Evolutionary conservation across 257 asterid genomes (phyloP), one percentile per base, ranked within the genome.

Genomic region (Nicotiana obtusifolia): DNA sequence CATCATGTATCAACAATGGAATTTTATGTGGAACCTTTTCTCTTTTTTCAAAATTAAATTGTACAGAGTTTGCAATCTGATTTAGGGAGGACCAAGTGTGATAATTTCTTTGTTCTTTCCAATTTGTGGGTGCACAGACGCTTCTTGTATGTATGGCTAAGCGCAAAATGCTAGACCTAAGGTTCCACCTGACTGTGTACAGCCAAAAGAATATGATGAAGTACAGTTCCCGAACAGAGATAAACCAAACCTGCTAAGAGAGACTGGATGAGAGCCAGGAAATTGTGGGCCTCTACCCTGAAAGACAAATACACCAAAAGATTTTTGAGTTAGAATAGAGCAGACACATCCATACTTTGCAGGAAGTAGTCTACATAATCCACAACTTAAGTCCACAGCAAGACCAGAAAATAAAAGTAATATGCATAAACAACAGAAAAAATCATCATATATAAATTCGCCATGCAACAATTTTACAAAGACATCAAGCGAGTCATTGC

Each of bases 231-330:
- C 2, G 20, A 80, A 53, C 78, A 79, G 84, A 69, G 68, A 78
- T 16, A 16, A 83, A 84, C 30, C 26, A 47, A 54, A 96, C 99
- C 98, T 94, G 96, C 90, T 87, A 30, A 96, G 95, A 81, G 99
- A 96, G 87, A 96, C 98, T 80, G 99, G 99, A 89, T 96, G 99
- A 17, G 98, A 96, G 44, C 98, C 98, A 60, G 99, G 98, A 87
- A 96, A 96, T 19, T 92, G 93, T 67, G 80, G 95, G 73, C 88
- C 92, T 85, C 97, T 92, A 57, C 24, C 89, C 98, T 93, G 95
- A 66, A 88, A 85, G 53, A 62, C 54, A 53, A 26, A 57, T 73
- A 81, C 68, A 67, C 15, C 69, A 80, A 81, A 77, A 84, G 80
- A 85, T 76, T 57, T 82, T 65, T 20, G 64, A 62, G 52, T 57